Evolutionary conservation across 2,329 filamentous ascomycete species (phyloP).

Genomic region (Penicillium sp.): DNA sequence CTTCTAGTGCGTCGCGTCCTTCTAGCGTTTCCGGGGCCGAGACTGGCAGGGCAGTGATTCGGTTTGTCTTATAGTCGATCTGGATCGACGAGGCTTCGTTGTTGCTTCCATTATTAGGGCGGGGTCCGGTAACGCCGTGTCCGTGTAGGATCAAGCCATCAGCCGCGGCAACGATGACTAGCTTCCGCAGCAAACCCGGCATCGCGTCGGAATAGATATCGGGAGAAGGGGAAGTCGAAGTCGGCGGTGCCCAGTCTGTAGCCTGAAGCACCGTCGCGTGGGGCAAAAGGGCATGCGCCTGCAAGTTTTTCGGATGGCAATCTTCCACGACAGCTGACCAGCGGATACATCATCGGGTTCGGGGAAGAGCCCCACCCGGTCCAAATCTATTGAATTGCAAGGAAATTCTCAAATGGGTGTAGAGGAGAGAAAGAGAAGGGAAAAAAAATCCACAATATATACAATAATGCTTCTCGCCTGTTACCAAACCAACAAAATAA

Average conservation of each 20-base stretch:
- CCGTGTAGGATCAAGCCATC: conserved; percentile 85
- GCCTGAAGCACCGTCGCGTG: conserved; percentile 1
- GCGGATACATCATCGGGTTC: conserved; percentile 29
- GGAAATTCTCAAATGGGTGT: not conserved
- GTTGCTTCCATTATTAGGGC: conserved; percentile 49
- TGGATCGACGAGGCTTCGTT: conserved; percentile 64
- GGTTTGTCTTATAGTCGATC: conserved; percentile 69
- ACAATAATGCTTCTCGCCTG: conserved; percentile 25
- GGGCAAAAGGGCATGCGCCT: not conserved
- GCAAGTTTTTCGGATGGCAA: conserved; percentile 17
- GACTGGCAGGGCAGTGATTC: conserved; percentile 53
- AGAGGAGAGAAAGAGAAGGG: not conserved
- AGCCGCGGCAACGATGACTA: conserved; percentile 77
- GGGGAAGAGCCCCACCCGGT: conserved; percentile 20
- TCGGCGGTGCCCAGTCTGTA: not conserved
- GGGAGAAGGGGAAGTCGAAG: conserved; percentile 1
- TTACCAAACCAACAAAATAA: conserved; percentile 17
- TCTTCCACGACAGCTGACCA: conserved; percentile 27
- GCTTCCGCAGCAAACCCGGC: conserved; percentile 78
- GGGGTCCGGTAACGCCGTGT: conserved; percentile 53
- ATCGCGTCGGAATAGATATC: conserved; percentile 51
- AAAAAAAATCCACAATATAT: conserved; percentile 23
- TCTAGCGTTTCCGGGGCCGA: conserved; percentile 29
- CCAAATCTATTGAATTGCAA: conserved; percentile 3
- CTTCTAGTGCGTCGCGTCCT: conserved; percentile 48